phyloP scores from a whole-genome alignment of 179 eudicot species.

The Vitellaria paradoxa region DNA sequence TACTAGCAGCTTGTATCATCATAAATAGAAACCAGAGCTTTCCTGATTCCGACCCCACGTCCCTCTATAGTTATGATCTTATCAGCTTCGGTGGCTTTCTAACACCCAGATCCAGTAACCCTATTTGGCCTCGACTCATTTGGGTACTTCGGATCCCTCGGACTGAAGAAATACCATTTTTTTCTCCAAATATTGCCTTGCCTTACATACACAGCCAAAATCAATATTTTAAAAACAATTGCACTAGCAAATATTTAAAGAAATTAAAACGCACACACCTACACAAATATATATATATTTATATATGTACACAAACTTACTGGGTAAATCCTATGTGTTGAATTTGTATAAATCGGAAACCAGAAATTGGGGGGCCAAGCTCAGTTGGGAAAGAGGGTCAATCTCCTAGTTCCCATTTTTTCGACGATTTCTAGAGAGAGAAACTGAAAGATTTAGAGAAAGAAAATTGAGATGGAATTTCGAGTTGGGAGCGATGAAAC shows the following conservation, averaged over 20 bases:
- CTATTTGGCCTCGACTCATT: conserved; percentile 53
- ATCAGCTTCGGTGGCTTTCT: conserved; percentile 70
- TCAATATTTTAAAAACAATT: neutral
- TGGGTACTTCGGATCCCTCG: conserved; percentile 52
- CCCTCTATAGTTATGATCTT: conserved; percentile 55
- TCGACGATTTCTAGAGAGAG: neutral
- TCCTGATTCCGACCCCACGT: conserved; percentile 68
- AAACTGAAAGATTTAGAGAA: neutral
- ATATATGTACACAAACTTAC: conserved; percentile 7
- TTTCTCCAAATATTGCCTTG: conserved; percentile 49
- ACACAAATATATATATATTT: too few species aligned
- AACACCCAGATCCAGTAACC: conserved; percentile 49
- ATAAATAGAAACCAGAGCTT: conserved; percentile 82
- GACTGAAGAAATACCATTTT: conserved; percentile 57
- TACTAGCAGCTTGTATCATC: too few species aligned
- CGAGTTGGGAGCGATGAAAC: neutral
- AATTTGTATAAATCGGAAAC: conserved; percentile 79
- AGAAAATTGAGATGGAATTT: neutral
- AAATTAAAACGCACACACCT: neutral
- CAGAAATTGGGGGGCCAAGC: conserved; percentile 88
- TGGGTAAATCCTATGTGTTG: conserved; percentile 67
- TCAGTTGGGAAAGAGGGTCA: conserved; percentile 62
- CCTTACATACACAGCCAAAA: conserved; percentile 20
- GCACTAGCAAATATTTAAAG: neutral
- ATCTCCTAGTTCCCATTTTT: conserved; percentile 49